These are phyloP conservation scores for Pestalotiopsis sp. DNA, from an alignment of 2,329 filamentous ascomycete genomes.

Conservation along the genomic window DNA sequence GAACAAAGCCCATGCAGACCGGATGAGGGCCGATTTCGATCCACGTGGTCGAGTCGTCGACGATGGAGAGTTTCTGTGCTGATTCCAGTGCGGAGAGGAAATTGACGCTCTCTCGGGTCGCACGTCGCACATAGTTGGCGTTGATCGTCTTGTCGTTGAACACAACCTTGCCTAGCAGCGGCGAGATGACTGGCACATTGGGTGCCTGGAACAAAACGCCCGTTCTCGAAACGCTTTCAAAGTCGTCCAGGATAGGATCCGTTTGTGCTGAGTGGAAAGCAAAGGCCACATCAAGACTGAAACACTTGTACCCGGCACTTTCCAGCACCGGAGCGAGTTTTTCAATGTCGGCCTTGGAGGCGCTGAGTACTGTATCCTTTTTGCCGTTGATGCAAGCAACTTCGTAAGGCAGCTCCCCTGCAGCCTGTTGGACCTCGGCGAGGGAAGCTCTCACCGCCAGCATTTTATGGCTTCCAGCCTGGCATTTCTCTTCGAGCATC, in stretches of 20 bases:
- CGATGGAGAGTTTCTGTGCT: constrained; percentile 47
- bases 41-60: constrained; percentile 61
- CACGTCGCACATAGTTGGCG: constrained; percentile 61
- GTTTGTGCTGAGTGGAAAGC: constrained; percentile 59
- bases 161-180: constrained; percentile 24
- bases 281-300: constrained; percentile 51
- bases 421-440: constrained; percentile 41
- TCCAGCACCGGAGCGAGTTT: constrained; percentile 42
- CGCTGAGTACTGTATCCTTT: constrained; percentile 62
- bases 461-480: constrained; percentile 60
- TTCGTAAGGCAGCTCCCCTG: constrained; percentile 31
- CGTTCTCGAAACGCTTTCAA: constrained; percentile 47
- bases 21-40: constrained; percentile 72
- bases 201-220: constrained; percentile 45
- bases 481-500: constrained; percentile 56
- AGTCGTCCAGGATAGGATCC: constrained; percentile 58
- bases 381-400: constrained; percentile 67
- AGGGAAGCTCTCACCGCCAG: constrained; percentile 52
- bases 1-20: constrained; percentile 60
- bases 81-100: constrained; percentile 60
- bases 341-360: constrained; percentile 50
- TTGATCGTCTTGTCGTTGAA: constrained; percentile 45
- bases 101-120: constrained; percentile 67
- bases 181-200: constrained; percentile 46
- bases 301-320: constrained; percentile 43